phyloP scores from a whole-genome alignment of 768 basidiomycete species.

The Pleurotus citrinopileatus region DNA sequence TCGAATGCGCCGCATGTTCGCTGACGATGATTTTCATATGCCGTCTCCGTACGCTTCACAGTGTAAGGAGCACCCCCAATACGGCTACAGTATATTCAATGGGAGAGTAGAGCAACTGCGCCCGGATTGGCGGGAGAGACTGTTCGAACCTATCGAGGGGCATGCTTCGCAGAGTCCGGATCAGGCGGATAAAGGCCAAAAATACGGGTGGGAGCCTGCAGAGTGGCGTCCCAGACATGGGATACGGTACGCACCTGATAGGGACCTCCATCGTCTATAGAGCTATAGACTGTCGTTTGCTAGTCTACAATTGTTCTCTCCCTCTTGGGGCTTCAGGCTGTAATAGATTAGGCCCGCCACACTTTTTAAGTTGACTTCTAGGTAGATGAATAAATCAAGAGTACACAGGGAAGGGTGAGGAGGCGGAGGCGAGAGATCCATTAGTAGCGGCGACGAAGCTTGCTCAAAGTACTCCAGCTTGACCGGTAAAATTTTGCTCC shows the following conservation, averaged over 20 bases:
- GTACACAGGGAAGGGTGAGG: too few relatives aligned
- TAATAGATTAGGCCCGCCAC: too few relatives aligned
- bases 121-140: not conserved
- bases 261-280: not conserved
- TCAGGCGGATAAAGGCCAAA: not conserved
- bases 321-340: too few relatives aligned
- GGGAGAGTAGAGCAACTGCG: not conserved
- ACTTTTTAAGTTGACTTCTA: too few relatives aligned
- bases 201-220: not conserved
- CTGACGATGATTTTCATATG: not conserved
- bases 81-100: not conserved
- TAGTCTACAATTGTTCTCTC: too few relatives aligned
- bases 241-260: not conserved
- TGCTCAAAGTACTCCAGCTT: too few relatives aligned
- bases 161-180: not conserved
- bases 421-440: too few relatives aligned
- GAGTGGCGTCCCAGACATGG: not conserved
- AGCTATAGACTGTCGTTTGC: too few relatives aligned
- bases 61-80: not conserved
- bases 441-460: too few relatives aligned
- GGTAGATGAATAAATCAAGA: too few relatives aligned
- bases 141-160: not conserved
- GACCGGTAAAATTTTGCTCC: too few relatives aligned
- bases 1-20: not conserved
- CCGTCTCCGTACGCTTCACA: not conserved